Conservation (phyloP, 768 basidiomycete species). For the Lactifluus pinguis region DNA sequence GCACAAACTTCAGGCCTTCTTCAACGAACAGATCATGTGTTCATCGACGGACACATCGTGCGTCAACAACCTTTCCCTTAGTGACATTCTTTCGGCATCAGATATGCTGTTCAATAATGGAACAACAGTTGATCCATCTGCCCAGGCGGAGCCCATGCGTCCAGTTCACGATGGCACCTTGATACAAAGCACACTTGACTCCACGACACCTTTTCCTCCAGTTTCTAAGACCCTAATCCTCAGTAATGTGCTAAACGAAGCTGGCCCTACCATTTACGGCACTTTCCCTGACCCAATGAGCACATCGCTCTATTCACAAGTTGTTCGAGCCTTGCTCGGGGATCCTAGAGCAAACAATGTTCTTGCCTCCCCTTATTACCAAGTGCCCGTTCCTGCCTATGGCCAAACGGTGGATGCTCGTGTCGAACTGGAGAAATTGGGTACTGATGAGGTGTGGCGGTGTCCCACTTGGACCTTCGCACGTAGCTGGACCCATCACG, state of each 20-base stretch:
- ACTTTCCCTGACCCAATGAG: constrained; percentile 34
- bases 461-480: constrained; percentile 68
- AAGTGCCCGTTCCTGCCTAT: constrained; percentile 23
- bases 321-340: constrained; percentile 41
- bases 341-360: constrained; percentile 34
- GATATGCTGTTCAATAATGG: constrained; percentile 36
- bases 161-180: constrained; percentile 61
- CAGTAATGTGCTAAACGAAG: constrained; percentile 67
- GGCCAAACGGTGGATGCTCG: constrained; percentile 40
- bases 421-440: constrained; percentile 45
- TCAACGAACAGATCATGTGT: constrained; percentile 42
- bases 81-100: constrained; percentile 47
- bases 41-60: constrained; percentile 39
- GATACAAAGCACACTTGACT: constrained; percentile 57
- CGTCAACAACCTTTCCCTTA: constrained; percentile 39
- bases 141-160: constrained; percentile 49
- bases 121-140: constrained; percentile 39
- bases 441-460: constrained; percentile 62
- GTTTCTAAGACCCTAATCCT: constrained; percentile 60
- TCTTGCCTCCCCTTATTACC: constrained; percentile 41
- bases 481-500: constrained; percentile 52
- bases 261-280: constrained; percentile 50
- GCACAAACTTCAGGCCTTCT: constrained; percentile 41
- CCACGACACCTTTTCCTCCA: constrained; percentile 47
- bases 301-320: constrained; percentile 28